Evolutionary conservation across 345 rosid genomes (phyloP).

Genomic region (Arabidopsis arenosa): DNA sequence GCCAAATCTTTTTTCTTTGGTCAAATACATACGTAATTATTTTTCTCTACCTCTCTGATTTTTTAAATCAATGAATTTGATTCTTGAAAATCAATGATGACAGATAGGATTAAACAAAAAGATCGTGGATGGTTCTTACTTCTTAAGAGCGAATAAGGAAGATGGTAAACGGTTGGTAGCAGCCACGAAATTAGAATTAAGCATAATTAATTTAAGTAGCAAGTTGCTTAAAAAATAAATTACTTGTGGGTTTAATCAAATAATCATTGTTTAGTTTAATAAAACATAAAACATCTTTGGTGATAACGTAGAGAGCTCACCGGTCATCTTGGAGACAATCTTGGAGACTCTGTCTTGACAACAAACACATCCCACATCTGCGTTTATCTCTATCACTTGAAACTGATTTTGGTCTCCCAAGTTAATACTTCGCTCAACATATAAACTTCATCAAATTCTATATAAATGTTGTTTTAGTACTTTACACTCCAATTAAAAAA

Average conservation of each 20-base stretch:
- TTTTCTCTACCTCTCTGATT: neutral
- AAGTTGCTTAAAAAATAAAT: slow-evolving; percentile 4
- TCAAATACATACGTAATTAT: slow-evolving; percentile 8
- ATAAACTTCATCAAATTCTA: neutral
- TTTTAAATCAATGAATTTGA: neutral
- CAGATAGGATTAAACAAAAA: slow-evolving; percentile 12
- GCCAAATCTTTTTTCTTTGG: slow-evolving; percentile 16
- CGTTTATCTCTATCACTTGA: slow-evolving; percentile 42
- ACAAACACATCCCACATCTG: slow-evolving; percentile 43
- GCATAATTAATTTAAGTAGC: neutral
- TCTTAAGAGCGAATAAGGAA: slow-evolving; percentile 20
- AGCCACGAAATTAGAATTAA: slow-evolving; percentile 27
- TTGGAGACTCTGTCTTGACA: slow-evolving; percentile 45
- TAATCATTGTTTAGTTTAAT: neutral
- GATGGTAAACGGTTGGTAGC: slow-evolving; percentile 39
- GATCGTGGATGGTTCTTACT: slow-evolving; percentile 23
- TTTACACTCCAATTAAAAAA: neutral
- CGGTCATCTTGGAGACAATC: slow-evolving; percentile 46
- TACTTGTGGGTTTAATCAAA: neutral
- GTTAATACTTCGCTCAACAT: slow-evolving; percentile 29
- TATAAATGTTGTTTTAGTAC: slow-evolving; percentile 6
- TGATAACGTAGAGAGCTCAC: slow-evolving; percentile 34
- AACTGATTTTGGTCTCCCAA: slow-evolving; percentile 25
- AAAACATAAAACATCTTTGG: neutral
- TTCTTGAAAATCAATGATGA: neutral